Base-by-base conservation (phyloP, 2,329 filamentous ascomycete species). In the Didymella arachidicola region DNA sequence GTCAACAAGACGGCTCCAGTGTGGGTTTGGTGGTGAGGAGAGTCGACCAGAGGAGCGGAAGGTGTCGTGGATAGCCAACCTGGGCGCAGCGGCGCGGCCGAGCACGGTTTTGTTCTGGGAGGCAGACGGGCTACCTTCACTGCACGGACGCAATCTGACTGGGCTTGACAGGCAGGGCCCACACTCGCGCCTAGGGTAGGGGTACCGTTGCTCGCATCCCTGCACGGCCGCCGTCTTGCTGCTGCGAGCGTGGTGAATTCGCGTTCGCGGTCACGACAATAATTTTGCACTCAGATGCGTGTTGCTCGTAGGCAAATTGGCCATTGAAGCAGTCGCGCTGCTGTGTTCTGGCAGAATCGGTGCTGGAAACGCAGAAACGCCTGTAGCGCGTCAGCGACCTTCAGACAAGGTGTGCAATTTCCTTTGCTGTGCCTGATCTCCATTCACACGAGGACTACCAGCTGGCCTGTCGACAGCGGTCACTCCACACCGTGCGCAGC, bases 1-100 rank as follows among this genome's bases (percentile, higher is more conserved):
- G 65, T 65, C 72, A 72, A 74, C 68, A 65, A 69, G 69, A 69
- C 41, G 71, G 68, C 65, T 74, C 68, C 71, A 71, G 63, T 60
- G 62, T 56, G 60, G 47, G 56, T 53, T 59, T 60, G 52, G 49
- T 54, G 59, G 61, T 56, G 49, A 56, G 60, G 48, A 42, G 48
- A 61, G 56, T 45, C 61, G 60, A 59, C 59, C 57, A 67, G 60
- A 60, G 61, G 45, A 55, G 56, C 61, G 61, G 61, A 64, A 63
- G 68, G 63, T 67, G 67, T 56, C 64, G 65, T 45, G 56, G 62
- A 60, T 52, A 59, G 57, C 52, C 58, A 64, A 58, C 64, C 62
- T 63, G 68, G 61, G 67, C 57, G 41, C 41, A 43, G 66, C 63
- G 62, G 57, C 56, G 53, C 53, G 45, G 60, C 46, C 48, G 59